A percentile compares a stretch with the other conserved stretches of the same genome.
Conservation (phyloP, 2,329 filamentous ascomycete genomes). For the Aureobasidium melanogenum region DNA sequence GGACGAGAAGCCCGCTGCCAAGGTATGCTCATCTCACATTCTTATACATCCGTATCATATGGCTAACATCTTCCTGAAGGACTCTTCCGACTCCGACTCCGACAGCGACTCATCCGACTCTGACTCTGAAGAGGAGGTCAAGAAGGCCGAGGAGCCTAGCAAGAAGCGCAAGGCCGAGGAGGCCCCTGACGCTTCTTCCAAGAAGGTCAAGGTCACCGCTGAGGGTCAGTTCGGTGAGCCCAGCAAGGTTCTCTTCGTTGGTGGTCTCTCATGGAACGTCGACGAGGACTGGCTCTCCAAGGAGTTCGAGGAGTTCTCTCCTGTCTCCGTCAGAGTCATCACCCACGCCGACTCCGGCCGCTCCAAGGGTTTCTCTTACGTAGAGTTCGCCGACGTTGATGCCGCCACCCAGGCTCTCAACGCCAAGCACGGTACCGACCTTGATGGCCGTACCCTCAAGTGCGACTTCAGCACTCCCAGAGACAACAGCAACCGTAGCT, state of each 20-base stretch:
- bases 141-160: slow-evolving; percentile 32
- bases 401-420: slow-evolving; percentile 64
- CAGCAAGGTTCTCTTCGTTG: slow-evolving; percentile 70
- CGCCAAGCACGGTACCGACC: slow-evolving; percentile 63
- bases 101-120: slow-evolving; percentile 15
- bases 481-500: slow-evolving; percentile 24
- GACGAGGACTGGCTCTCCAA: slow-evolving; percentile 73
- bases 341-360: slow-evolving; percentile 72
- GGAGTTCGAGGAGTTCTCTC: slow-evolving; percentile 73
- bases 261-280: slow-evolving; percentile 84
- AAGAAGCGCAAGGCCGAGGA: slow-evolving; percentile 31
- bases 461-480: slow-evolving; percentile 68
- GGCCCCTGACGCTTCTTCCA: slow-evolving; percentile 36
- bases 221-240: slow-evolving; percentile 32
- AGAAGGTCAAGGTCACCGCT: slow-evolving; percentile 42
- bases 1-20: slow-evolving; percentile 27
- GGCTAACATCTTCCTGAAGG: neutral
- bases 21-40: slow-evolving; percentile 15
- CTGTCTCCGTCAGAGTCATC: slow-evolving; percentile 66
- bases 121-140: slow-evolving; percentile 31
- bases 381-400: slow-evolving; percentile 66
- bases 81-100: slow-evolving; percentile 13
- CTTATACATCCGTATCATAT: neutral
- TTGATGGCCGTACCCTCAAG: slow-evolving; percentile 68
- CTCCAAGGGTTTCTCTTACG: slow-evolving; percentile 87